Percentiles rank a stretch among this genome's conserved stretches.
Conservation (phyloP, 805 yeast species). For the Hanseniaspora pseudoguilliermondii region DNA sequence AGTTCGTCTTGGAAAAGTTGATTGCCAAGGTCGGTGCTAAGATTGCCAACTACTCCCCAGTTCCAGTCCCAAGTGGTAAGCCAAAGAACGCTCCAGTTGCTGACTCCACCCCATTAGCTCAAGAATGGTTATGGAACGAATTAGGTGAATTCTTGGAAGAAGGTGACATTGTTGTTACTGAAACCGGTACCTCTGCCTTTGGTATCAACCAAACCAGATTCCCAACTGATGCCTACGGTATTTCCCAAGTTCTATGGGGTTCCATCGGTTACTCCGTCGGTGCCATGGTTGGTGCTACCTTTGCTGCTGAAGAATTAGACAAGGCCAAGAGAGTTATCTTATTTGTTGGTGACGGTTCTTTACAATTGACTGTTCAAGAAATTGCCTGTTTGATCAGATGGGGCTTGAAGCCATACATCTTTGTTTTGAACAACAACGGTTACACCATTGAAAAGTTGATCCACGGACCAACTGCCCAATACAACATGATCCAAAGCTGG, state of each 20-base stretch:
- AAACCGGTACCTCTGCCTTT: slow-evolving; percentile 65
- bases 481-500: slow-evolving; percentile 61
- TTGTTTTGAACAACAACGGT: slow-evolving; percentile 59
- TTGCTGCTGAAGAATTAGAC: slow-evolving; percentile 53
- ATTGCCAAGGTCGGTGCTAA: slow-evolving; percentile 29
- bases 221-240: slow-evolving; percentile 51
- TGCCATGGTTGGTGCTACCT: slow-evolving; percentile 53
- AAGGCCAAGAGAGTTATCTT: slow-evolving; percentile 50
- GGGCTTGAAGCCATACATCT: slow-evolving; percentile 54
- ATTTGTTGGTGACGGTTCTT: slow-evolving; percentile 65
- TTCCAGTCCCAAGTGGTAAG: slow-evolving; percentile 30
- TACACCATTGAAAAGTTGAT: slow-evolving; percentile 65
- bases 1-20: slow-evolving; percentile 37
- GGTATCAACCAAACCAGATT: slow-evolving; percentile 55
- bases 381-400: slow-evolving; percentile 57
- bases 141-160: slow-evolving; percentile 48
- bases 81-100: slow-evolving; percentile 37
- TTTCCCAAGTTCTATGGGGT: slow-evolving; percentile 67
- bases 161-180: slow-evolving; percentile 57
- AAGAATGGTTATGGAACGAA: slow-evolving; percentile 59
- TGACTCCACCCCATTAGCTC: slow-evolving; percentile 36
- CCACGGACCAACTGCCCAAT: slow-evolving; percentile 52
- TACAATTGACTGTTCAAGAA: slow-evolving; percentile 63
- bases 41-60: slow-evolving; percentile 36
- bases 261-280: slow-evolving; percentile 63